Evolutionary conservation across 192 early-diverging fungal genomes (phyloP).

Genomic region (Oehlia diaphana): DNA sequence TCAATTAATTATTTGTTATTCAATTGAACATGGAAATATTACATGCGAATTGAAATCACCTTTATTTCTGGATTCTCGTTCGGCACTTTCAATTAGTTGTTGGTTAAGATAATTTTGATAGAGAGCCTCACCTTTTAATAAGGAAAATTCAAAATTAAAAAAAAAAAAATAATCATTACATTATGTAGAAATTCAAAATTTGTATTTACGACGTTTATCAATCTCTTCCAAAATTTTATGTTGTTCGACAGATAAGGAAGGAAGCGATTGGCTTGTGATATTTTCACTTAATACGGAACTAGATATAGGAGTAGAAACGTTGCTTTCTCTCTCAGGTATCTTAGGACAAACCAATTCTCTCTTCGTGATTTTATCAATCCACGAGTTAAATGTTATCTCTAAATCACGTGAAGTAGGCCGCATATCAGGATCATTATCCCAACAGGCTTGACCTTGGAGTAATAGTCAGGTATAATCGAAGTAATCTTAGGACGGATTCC

Average conservation of each 20-base stretch:
- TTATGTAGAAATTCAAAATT: neutral
- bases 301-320: neutral
- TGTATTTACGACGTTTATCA: neutral
- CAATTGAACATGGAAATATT: neutral
- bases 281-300: neutral
- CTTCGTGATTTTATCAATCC: neutral
- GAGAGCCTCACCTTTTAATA: neutral
- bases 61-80: neutral
- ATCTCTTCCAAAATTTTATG: neutral
- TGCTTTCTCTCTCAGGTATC: neutral
- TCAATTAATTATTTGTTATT: neutral
- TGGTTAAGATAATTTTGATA: neutral
- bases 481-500: neutral
- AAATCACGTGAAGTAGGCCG: constrained; percentile 5
- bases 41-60: neutral
- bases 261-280: neutral
- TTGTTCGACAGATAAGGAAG: neutral
- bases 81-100: neutral
- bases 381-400: neutral
- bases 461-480: neutral
- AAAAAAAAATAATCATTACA: too few species aligned
- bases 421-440: neutral
- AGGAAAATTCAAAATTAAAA: neutral
- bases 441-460: neutral
- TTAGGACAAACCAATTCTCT: neutral